Percentiles rank a stretch among this genome's conserved stretches.
phyloP scores from a whole-genome alignment of 352 stramenopile genomes.

The Phytophthora nicotianae region DNA sequence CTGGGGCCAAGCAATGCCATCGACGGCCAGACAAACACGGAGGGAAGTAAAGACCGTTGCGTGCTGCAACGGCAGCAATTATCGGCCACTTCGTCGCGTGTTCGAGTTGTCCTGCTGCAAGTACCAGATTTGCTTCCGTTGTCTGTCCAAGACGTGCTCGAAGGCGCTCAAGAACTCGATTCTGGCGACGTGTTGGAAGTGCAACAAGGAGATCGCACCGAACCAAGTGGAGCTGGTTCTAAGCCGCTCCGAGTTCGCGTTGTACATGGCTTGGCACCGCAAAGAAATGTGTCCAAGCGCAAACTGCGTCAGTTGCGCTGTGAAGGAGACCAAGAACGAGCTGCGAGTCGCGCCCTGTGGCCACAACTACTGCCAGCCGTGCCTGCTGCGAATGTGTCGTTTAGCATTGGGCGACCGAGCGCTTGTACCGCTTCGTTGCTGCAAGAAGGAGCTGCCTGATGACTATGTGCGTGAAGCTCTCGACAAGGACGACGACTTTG shows the following conservation, averaged over 20 bases:
- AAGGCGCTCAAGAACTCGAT: conserved; percentile 13
- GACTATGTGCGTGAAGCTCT: conserved; percentile 64
- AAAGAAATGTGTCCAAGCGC: conserved; percentile 1
- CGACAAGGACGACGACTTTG: conserved; percentile 29
- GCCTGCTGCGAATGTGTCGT: conserved; percentile 63
- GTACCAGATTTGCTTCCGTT: conserved; percentile 26
- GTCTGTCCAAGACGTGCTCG: conserved; percentile 26
- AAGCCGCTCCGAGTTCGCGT: conserved; percentile 15
- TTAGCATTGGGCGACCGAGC: conserved; percentile 62
- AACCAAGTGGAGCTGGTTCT: conserved; percentile 31
- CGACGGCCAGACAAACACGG: conserved; percentile 13
- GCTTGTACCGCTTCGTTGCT: conserved; percentile 74
- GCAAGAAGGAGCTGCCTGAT: conserved; percentile 65
- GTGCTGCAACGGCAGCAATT: conserved; percentile 25
- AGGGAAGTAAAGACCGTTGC: background rate
- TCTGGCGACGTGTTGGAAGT: conserved; percentile 24
- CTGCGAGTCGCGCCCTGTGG: conserved; percentile 56
- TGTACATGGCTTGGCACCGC: conserved; percentile 24
- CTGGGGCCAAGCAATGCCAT: conserved; percentile 16
- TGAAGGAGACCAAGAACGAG: conserved; percentile 16
- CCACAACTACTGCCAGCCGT: conserved; percentile 63
- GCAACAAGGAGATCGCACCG: conserved; percentile 31
- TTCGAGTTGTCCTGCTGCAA: conserved; percentile 27
- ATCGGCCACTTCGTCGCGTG: background rate
- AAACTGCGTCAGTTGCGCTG: conserved; percentile 53